These are phyloP conservation scores for Adiantum capillusveneris DNA, from an alignment of 75 land plant species.

Conservation along the genomic window DNA sequence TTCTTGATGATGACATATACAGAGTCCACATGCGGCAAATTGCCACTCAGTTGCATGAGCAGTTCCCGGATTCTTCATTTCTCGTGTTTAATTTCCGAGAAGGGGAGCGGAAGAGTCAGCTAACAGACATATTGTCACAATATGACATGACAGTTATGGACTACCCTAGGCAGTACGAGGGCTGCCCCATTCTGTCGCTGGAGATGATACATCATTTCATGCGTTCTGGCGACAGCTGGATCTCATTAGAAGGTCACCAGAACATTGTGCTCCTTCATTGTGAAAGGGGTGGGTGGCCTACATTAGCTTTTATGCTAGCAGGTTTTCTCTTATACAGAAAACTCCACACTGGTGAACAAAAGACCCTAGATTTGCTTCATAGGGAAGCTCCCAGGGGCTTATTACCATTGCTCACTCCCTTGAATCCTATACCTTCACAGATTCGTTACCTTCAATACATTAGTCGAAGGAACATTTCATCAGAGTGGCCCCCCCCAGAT, in stretches of 20 bases:
- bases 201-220: constrained; percentile 97
- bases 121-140: constrained; percentile 54
- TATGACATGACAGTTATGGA: constrained; percentile 99
- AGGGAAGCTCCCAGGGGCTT: constrained; percentile 88
- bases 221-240: constrained; percentile 92
- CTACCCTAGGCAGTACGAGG: constrained; percentile 90
- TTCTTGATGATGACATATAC: constrained; percentile 73
- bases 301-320: constrained; percentile 92
- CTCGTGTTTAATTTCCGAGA: constrained; percentile 88
- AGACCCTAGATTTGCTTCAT: constrained; percentile 87
- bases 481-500: constrained; percentile 94
- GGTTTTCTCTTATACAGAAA: constrained; percentile 79
- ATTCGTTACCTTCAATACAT: constrained; percentile 87
- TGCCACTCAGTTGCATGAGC: constrained; percentile 60
- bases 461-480: constrained; percentile 75
- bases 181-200: constrained; percentile 80
- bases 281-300: constrained; percentile 96
- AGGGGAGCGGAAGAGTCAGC: constrained; percentile 56
- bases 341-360: constrained; percentile 74
- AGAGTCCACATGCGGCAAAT: constrained; percentile 67
- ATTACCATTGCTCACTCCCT: constrained; percentile 65
- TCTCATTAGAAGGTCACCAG: constrained; percentile 73
- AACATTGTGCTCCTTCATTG: constrained; percentile 92
- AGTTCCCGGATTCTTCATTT: constrained; percentile 75
- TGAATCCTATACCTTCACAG: constrained; percentile 94